Conservation (phyloP, 2,329 filamentous ascomycete genomes). For the Fusarium napiforme region DNA sequence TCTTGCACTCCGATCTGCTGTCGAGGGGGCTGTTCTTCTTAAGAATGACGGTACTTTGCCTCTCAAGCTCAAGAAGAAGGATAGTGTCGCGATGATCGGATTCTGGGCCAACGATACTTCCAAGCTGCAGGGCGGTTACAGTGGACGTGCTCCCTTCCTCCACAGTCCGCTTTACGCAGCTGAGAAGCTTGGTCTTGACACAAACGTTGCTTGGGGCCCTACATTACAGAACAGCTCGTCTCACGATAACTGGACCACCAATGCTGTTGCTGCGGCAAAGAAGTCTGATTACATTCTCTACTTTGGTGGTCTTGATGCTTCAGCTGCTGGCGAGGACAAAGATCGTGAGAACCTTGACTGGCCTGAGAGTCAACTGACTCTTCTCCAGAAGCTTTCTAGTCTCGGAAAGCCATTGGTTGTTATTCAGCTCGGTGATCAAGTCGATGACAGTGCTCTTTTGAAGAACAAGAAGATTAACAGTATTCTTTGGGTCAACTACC, state of each 20-base stretch:
- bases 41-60: neutral
- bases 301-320: neutral
- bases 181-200: neutral
- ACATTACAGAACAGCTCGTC: neutral
- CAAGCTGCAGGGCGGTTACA: neutral
- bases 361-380: neutral
- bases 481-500: conserved; percentile 18
- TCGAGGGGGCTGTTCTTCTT: neutral
- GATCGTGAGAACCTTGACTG: conserved; percentile 1
- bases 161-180: neutral
- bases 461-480: conserved; percentile 15
- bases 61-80: neutral
- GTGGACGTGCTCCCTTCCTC: neutral
- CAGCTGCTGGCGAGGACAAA: conserved; percentile 1
- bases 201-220: neutral
- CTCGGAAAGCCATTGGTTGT: conserved; percentile 2
- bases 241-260: neutral
- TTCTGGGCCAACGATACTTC: conserved; percentile 8
- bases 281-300: conserved; percentile 9
- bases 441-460: neutral
- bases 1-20: neutral
- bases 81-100: neutral
- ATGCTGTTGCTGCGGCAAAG: neutral
- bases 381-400: neutral
- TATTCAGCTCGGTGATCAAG: neutral